phyloP scores from a whole-genome alignment of 2,329 filamentous ascomycete species.

The Trichoderma guizhouense region DNA sequence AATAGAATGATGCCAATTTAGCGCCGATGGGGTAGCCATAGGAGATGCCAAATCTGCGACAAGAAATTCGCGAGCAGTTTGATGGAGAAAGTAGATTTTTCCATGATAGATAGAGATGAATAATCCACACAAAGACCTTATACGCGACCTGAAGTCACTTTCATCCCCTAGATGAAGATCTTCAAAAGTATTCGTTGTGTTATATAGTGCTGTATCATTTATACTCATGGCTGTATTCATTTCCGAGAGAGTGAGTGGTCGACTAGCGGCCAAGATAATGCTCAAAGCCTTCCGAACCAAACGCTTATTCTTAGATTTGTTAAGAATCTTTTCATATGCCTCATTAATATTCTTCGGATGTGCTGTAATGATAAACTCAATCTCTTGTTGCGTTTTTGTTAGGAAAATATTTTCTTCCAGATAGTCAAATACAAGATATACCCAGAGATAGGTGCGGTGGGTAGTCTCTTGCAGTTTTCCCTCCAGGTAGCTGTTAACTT shows the following conservation, averaged over 20 bases:
- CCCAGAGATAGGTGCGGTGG: background rate
- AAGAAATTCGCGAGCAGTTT: background rate
- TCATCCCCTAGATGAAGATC: background rate
- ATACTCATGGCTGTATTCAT: background rate
- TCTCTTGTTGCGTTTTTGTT: background rate
- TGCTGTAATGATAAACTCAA: rapidly evolving
- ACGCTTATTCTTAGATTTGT: background rate
- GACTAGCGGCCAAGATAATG: background rate
- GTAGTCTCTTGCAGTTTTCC: background rate
- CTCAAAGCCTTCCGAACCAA: background rate
- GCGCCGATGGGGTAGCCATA: background rate
- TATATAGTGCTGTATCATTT: background rate
- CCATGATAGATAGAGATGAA: background rate
- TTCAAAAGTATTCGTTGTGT: background rate
- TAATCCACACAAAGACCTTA: background rate
- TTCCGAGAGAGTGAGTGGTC: background rate
- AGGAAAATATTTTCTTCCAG: background rate
- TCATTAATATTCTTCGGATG: background rate
- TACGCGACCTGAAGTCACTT: background rate
- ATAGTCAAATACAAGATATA: background rate
- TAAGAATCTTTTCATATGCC: background rate
- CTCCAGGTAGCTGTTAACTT: background rate
- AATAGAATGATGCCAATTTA: background rate
- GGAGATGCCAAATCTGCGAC: background rate
- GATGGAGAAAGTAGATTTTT: background rate